Base-by-base conservation (phyloP, 352 stramenopile genomes). In the Phytophthora rubi region DNA sequence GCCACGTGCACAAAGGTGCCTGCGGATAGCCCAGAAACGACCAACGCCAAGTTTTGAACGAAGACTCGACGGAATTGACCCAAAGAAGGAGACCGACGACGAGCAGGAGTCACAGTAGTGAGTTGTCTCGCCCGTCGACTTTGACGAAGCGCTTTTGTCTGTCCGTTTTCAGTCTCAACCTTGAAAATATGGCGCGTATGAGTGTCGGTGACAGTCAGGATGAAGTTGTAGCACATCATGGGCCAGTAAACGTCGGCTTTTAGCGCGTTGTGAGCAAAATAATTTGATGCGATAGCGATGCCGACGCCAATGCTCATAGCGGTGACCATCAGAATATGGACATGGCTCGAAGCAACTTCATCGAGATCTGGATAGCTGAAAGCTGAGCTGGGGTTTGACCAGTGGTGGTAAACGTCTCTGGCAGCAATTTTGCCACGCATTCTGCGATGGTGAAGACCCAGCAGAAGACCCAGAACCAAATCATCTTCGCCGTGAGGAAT, bases 191-290 rank as follows among this genome's bases (percentile, higher is more conserved):
- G 55, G 2, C 60, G 59, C 12, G 70, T 77, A 35, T 71, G 59
- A 8, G 65, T 33, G 35, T 74, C 65, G 2, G 60, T 63, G 30
- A 67, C 54, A 9, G 63, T 67, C 33, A 77, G 48, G 45, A 77
- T 56, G 28, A 77, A 69, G 48, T 69, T 62, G 55, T 66, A 73
- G 66, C 66, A 73, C 32, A 64, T 54, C 66, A 73, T 60, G 6
- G 66, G 55, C 66, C 66, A 73, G 21, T 73, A 69, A 2, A 69
- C 49, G 26, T 69, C 59, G 7, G 53, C 51, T 48, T 69, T 68
- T 12, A 68, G 54, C 47, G 33, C 64, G 10, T 59, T 21, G 35
- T 60, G 55, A 3, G 51, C 16, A 5, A 49, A 1, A 6, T 59
- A 33, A 15, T 74, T 23, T 1, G 44, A 69, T 3, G 56, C 39